A percentile compares a stretch with the other conserved stretches of the same genome.
Conservation (phyloP, 192 early-diverging fungal genomes). For the Funneliformis mosseae region DNA sequence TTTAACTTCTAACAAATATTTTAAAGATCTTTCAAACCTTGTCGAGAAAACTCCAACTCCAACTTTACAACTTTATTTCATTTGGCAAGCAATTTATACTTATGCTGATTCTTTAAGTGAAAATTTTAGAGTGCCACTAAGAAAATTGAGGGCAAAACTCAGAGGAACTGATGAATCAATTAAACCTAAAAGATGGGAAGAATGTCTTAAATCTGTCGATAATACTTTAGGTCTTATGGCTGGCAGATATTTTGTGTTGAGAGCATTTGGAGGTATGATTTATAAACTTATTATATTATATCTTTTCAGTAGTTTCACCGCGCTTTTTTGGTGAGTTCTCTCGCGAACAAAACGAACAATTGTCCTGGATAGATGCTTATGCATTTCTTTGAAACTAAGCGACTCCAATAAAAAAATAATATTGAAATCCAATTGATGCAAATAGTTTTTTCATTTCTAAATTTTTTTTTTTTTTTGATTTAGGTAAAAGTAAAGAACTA, state of each 20-base stretch:
- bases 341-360: no score
- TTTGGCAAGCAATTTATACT: slow-evolving; percentile 48
- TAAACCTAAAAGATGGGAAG: slow-evolving; percentile 54
- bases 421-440: no score
- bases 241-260: slow-evolving; percentile 47
- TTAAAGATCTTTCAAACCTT: slow-evolving; percentile 44
- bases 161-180: slow-evolving; percentile 50
- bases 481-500: slow-evolving; percentile 51
- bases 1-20: slow-evolving; percentile 50
- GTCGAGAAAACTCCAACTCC: slow-evolving; percentile 41
- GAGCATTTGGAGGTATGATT: slow-evolving; percentile 36
- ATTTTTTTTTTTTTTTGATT: slow-evolving; percentile 24
- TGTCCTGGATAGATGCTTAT: no score
- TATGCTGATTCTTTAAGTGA: slow-evolving; percentile 46
- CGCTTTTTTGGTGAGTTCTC: no score
- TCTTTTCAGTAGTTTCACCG: no score
- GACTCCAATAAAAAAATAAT: no score
- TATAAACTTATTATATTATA: background rate
- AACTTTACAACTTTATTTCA: slow-evolving; percentile 54
- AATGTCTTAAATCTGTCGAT: slow-evolving; percentile 44
- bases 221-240: slow-evolving; percentile 41
- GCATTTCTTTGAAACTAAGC: no score
- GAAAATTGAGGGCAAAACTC: slow-evolving; percentile 40
- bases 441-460: background rate
- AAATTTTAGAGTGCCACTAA: slow-evolving; percentile 45